These are phyloP conservation scores for Cyamopsis tetragonoloba DNA, from an alignment of 306 rosid genomes.

Conservation along the genomic window DNA sequence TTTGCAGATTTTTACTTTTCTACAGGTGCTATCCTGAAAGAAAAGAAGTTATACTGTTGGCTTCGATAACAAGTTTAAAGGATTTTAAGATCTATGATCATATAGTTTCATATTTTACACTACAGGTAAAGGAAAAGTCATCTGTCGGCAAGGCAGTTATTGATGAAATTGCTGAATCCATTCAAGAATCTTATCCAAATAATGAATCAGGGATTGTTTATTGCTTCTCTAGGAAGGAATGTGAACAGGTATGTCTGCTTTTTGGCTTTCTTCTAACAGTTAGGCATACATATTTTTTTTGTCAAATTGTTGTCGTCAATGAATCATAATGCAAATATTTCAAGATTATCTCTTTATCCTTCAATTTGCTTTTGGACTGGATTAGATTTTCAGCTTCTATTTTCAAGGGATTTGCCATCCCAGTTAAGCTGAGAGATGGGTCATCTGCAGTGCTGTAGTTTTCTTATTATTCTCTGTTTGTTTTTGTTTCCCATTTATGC, in stretches of 20 bases:
- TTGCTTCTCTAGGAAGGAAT: conserved; percentile 95
- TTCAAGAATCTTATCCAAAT: conserved; percentile 70
- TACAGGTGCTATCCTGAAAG: background rate
- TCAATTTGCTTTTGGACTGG: conserved; percentile 1
- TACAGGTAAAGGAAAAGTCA: conserved; percentile 83
- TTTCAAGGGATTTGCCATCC: background rate
- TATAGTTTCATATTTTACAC: conserved; percentile 9
- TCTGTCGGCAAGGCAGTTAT: conserved; percentile 74
- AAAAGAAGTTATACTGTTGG: background rate
- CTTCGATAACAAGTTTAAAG: conserved; percentile 11
- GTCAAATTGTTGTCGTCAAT: conserved; percentile 8
- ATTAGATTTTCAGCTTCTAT: background rate
- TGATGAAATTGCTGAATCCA: conserved; percentile 74
- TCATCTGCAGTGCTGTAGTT: background rate
- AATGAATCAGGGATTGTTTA: conserved; percentile 86
- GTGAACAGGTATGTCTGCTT: conserved; percentile 70
- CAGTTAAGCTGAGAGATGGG: background rate
- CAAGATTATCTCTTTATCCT: background rate
- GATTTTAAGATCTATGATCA: conserved; percentile 1
- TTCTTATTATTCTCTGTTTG: background rate
- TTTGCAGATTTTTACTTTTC: conserved; percentile 18
- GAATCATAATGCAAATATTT: conserved; percentile 16
- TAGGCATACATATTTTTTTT: conserved; percentile 13
- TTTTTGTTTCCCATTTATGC: background rate
- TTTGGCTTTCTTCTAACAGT: conserved; percentile 6